Evolutionary conservation across 2,329 filamentous ascomycete genomes (phyloP), one percentile per base, ranked within the genome.

Genomic region (Colletotrichum sp.): DNA sequence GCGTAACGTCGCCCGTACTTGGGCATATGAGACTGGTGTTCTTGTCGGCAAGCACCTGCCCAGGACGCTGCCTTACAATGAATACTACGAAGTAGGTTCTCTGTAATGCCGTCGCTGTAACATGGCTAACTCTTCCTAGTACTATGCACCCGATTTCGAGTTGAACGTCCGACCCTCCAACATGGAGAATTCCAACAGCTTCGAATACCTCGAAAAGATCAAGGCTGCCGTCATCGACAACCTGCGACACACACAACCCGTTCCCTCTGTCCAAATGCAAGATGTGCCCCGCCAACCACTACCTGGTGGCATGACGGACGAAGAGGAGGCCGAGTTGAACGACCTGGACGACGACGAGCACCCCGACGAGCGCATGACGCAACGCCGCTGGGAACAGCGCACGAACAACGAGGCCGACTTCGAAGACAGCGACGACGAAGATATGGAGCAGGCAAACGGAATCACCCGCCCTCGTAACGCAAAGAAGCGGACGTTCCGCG

Each of bases 21-120:
- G 97, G 97, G 96, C 96, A 8, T 98, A 96, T 83, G 97, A 99
- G 86, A 99, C 97, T 2, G 96, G 96, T 79, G 91, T 96, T 75
- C 90, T 99, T 10, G 95, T 98, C 24, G 95, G 95, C 32, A 92
- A 96, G 76, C 90, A 95, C 34, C 95, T 99, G 90, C 90, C 92
- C 13, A 90, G 94, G 7, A 93, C 95, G n/a, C 89, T 99, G 55
- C 96, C 96, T 1, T 99, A 96, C 85, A 99, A 98, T 78, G 96
- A 99, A 87, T 99, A 99, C 85, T 99, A 99, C 83, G 92, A 93
- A 83, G 92, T 93, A 84, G 81, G 85, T 81, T 24, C 15, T 90
- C 66, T 6, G n/a, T 28, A 5, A n/a, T 34, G 3, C 21, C 13
- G 7, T 21, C 55, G 18, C 5, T 24, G 13, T n/a, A n/a, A 26